Percentiles rank a stretch among this genome's conserved stretches.
These are phyloP conservation scores for Mollisia scopiformis DNA, from an alignment of 2,329 filamentous ascomycete species.

Conservation along the genomic window DNA sequence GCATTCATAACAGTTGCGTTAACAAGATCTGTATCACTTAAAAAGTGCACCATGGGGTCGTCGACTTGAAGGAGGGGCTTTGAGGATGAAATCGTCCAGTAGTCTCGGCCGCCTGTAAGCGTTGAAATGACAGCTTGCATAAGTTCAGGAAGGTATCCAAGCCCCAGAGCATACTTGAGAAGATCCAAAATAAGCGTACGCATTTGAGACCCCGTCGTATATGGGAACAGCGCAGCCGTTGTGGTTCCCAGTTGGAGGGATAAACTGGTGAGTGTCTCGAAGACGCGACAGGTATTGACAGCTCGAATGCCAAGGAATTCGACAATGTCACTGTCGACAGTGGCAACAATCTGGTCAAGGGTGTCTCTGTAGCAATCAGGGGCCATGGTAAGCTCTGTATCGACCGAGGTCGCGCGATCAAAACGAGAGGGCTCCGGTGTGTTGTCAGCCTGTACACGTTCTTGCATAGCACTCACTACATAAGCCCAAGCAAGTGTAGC, in stretches of 20 bases:
- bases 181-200: slow-evolving; percentile 39
- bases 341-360: slow-evolving; percentile 44
- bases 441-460: slow-evolving; percentile 42
- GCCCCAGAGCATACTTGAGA: slow-evolving; percentile 32
- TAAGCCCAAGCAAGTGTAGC: slow-evolving; percentile 82
- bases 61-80: slow-evolving; percentile 45
- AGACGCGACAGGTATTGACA: slow-evolving; percentile 49
- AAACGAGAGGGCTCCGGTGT: slow-evolving; percentile 33
- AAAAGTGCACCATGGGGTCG: slow-evolving; percentile 50
- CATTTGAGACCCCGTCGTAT: slow-evolving; percentile 40
- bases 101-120: slow-evolving; percentile 33
- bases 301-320: slow-evolving; percentile 48
- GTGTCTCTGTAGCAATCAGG: slow-evolving; percentile 44
- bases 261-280: slow-evolving; percentile 49
- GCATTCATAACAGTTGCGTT: slow-evolving; percentile 61
- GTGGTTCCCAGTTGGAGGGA: slow-evolving; percentile 45
- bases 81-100: slow-evolving; percentile 36
- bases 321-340: slow-evolving; percentile 46
- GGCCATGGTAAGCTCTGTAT: slow-evolving; percentile 9
- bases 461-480: slow-evolving; percentile 66
- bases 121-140: slow-evolving; percentile 36
- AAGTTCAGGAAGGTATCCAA: slow-evolving; percentile 40
- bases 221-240: slow-evolving; percentile 41
- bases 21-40: slow-evolving; percentile 13
- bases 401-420: slow-evolving; percentile 21